Evolutionary conservation across 768 basidiomycete species (phyloP), one percentile per base, ranked within the genome.

Genomic region (Leccinum subgranulosum): DNA sequence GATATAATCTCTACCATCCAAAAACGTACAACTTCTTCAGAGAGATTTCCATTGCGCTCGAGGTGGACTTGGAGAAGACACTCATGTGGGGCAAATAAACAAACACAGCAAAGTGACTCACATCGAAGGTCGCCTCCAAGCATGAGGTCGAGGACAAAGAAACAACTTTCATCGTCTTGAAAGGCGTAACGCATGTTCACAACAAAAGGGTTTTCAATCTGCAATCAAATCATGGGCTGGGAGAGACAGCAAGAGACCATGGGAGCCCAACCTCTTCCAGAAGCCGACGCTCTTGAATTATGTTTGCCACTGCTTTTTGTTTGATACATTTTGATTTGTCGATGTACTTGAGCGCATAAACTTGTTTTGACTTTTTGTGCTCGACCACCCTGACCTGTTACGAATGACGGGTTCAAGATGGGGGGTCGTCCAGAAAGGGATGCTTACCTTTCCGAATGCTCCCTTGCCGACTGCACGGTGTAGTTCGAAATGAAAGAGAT

Each of bases 91-190:
- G 43, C 47, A 41, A 48, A 27, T 9, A 14, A 53, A 12, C 29
- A 49, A 50, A 50, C 21, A 0, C 9, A 9, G 49, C 10, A 49
- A 51, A 39, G 58, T 41, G 53, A 75, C 94, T 67, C 67, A 98
- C 88, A 90, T 73, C 95, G 83, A 65, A 98, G 75, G 74, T 98
- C 94, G 11, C 95, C 95, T 29, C 95, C 95, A 1, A 97, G 78
- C 94, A 97, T 97, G 49, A 98, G 82, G 72, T 98, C 96, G 56
- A 98, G 77, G 7, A 98, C 94, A 75, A 98, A 97, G 80, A 98
- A 98, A 67, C 96, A 96, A 71, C 97, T 96, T 63, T 91, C 87
- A 64, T 97, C 95, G 68, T 98, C 95, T 71, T 98, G 95, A 72
- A 98, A 98, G 6, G 95, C 95, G 69, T 95, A 97, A 36, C 92